These are phyloP conservation scores for Stevia rebaudiana DNA, from an alignment of 140 eudicot genomes.

Conservation along the genomic window DNA sequence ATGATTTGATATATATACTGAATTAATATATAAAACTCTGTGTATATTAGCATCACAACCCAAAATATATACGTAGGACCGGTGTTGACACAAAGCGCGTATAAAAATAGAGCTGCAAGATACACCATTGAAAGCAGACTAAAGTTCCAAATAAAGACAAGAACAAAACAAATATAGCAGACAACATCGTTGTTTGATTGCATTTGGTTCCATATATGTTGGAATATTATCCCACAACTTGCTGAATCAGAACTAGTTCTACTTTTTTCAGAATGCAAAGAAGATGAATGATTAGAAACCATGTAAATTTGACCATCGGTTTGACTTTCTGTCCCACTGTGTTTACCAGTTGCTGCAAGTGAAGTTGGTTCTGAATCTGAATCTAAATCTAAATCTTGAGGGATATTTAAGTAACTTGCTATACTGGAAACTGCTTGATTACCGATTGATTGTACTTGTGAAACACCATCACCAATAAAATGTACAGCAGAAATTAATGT, in stretches of 20 bases:
- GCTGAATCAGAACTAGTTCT: constrained; percentile 58
- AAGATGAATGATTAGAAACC: constrained; percentile 46
- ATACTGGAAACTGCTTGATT: constrained; percentile 81
- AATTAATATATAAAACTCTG: constrained; percentile 75
- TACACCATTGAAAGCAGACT: constrained; percentile 95
- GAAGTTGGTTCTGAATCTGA: constrained; percentile 44
- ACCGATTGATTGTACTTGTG: constrained; percentile 88
- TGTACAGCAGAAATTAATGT: constrained; percentile 84
- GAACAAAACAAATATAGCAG: constrained; percentile 85
- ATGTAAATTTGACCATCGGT: constrained; percentile 21
- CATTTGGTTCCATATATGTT: constrained; percentile 91
- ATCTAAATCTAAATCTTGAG: constrained; percentile 61
- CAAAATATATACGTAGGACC: constrained; percentile 90
- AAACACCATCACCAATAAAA: constrained; percentile 89
- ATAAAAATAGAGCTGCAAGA: constrained; percentile 82
- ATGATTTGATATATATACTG: constrained; percentile 88
- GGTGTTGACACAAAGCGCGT: constrained; percentile 93
- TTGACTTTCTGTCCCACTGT: constrained; percentile 32
- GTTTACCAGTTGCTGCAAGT: constrained; percentile 32
- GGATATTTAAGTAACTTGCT: constrained; percentile 71
- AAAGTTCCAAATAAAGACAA: constrained; percentile 92
- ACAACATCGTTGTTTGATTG: constrained; percentile 88
- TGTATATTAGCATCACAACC: constrained; percentile 85
- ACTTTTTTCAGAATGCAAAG: constrained; percentile 76
- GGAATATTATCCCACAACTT: constrained; percentile 66